Base-by-base conservation (phyloP, 2,329 filamentous ascomycete genomes). In the Ophiostoma quercus region DNA sequence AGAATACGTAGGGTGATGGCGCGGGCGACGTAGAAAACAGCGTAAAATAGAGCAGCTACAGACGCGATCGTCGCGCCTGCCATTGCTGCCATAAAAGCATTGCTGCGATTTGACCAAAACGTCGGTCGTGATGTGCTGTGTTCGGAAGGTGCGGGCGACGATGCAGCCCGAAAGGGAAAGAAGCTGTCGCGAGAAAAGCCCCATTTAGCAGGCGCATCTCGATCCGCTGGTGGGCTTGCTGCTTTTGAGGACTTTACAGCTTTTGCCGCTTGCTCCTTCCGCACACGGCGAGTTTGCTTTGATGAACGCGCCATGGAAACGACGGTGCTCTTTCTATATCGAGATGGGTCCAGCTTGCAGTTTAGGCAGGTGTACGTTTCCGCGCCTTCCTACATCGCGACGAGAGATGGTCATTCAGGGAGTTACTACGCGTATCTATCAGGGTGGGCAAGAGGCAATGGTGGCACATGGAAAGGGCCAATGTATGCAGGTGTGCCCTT, bases 161-260 rank as follows among this genome's bases (percentile, higher is more conserved):
- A 32, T 5, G 54, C 32, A 32, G n/a, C n/a, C 54, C 39, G 66
- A 16, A 68, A 43, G n/a, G 57, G 69, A 16, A 68, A 62, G 32
- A 41, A 41, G 62, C 41, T 16, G 41, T 37, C 47, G 57, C n/a
- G 29, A 2, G 66, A 47, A 19, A 7, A 41, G 39, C 60, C 39
- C 69, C 41, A 54, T 65, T 41, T 11, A 32, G 69, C 66, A 68
- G 69, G 69, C 29, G 60, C 57, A 43, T 47, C 37, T 29, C n/a
- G 3, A n/a, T 8, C 16, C 6, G 65, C 34, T n/a, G 22, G 22
- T 29, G 6, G 22, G 5, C 29, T 43, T 22, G n/a, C 37, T 29
- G 39, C 22, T 39, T 29, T 66, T n/a, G 63, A 16, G 1, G 60
- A 16, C 8, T 22, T 11, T 3, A 11, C 37, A 25, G 60, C 60